Conservation (phyloP, 208 protist genomes). For the Leishmania mexicana region DNA sequence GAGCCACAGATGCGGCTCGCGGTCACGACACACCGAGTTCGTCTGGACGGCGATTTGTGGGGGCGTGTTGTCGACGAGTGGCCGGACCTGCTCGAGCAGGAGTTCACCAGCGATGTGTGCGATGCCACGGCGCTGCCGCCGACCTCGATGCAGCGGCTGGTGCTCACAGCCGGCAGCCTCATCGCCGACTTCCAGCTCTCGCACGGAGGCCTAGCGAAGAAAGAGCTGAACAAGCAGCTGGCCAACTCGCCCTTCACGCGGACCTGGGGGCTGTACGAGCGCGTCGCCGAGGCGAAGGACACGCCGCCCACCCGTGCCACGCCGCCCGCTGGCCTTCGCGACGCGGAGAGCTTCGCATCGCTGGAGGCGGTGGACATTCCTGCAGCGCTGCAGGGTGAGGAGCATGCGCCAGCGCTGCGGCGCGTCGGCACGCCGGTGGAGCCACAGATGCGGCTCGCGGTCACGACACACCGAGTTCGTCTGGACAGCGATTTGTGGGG, state of each 20-base stretch:
- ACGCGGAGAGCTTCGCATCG: not conserved
- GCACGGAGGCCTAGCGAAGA: slow-evolving; percentile 19
- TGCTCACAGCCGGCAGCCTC: slow-evolving; percentile 29
- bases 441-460: not conserved
- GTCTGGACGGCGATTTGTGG: slow-evolving; percentile 53
- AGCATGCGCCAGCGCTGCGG: not conserved
- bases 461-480: slow-evolving; percentile 40
- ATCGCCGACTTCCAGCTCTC: slow-evolving; percentile 30
- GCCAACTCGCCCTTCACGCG: slow-evolving; percentile 10
- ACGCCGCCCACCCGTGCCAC: not conserved
- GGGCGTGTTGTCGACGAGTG: slow-evolving; percentile 30
- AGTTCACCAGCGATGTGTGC: slow-evolving; percentile 46
- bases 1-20: not conserved
- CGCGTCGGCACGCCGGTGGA: slow-evolving; percentile 2
- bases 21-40: slow-evolving; percentile 40
- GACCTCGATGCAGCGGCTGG: slow-evolving; percentile 10
- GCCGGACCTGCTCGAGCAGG: slow-evolving; percentile 31
- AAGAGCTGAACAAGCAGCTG: slow-evolving; percentile 23
- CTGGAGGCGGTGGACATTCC: not conserved
- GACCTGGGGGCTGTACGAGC: slow-evolving; percentile 27
- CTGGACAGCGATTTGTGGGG: slow-evolving; percentile 55
- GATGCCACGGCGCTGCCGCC: slow-evolving; percentile 19
- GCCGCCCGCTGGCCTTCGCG: not conserved
- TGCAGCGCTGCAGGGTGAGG: not conserved
- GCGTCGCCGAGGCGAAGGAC: not conserved